A percentile compares a stretch with the other conserved stretches of the same genome.
phyloP scores from a whole-genome alignment of 202 grass and related monocot species.

The Panicum virgatum region DNA sequence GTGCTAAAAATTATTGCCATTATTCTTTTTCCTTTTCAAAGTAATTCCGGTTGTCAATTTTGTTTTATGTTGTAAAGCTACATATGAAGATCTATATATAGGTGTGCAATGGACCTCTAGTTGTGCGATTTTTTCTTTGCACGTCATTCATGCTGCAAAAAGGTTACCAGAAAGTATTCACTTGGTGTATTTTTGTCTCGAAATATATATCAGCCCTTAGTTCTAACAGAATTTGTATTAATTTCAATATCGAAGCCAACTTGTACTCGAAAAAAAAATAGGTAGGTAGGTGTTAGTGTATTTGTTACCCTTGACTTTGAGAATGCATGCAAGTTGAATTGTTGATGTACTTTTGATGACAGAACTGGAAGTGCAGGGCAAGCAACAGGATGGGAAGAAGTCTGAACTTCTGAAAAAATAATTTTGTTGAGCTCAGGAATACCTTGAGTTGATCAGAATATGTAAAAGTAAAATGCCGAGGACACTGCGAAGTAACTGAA shows the following conservation, averaged over 20 bases:
- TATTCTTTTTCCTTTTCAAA: neutral
- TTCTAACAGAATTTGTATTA: neutral
- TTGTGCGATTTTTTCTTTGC: neutral
- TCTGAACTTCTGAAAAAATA: slow-evolving; percentile 5
- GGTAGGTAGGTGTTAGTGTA: neutral
- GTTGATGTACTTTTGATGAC: neutral
- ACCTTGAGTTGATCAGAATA: neutral
- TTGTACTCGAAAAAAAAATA: neutral
- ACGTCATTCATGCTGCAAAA: neutral
- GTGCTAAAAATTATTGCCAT: too few relatives aligned
- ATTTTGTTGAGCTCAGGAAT: neutral
- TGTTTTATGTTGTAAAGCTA: neutral
- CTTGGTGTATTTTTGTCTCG: neutral
- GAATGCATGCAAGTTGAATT: neutral
- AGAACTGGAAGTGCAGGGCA: slow-evolving; percentile 9
- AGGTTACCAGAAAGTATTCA: neutral
- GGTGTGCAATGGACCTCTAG: neutral
- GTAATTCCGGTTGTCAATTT: neutral
- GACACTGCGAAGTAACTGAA: neutral
- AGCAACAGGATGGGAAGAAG: slow-evolving; percentile 16
- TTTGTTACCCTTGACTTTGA: neutral
- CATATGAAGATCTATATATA: neutral
- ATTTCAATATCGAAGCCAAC: neutral
- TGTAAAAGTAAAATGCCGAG: neutral
- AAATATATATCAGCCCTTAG: neutral